Conservation (phyloP, 2,329 filamentous ascomycete species). For the Pyricularia sp. region DNA sequence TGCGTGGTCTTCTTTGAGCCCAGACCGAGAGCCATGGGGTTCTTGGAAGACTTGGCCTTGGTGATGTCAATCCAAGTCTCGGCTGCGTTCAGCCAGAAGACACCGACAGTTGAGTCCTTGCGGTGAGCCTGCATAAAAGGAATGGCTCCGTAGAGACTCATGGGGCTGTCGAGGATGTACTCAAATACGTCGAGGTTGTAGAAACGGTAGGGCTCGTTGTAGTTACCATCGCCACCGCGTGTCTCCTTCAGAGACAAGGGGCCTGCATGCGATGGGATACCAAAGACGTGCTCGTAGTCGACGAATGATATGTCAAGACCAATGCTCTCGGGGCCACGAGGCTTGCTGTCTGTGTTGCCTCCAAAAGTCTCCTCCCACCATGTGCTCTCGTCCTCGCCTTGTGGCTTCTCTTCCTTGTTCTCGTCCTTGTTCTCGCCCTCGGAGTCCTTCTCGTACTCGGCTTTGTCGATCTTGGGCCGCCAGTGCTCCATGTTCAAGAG, state of each 20-base stretch:
- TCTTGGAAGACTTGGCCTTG: conserved; percentile 61
- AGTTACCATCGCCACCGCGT: conserved; percentile 72
- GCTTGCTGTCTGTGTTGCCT: conserved; percentile 89
- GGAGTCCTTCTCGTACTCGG: conserved; percentile 30
- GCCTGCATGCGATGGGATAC: conserved; percentile 86
- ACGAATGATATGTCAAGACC: conserved; percentile 85
- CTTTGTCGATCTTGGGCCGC: conserved; percentile 67
- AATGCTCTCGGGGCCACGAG: conserved; percentile 85
- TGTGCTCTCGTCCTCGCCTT: conserved; percentile 65
- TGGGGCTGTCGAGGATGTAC: conserved; percentile 91
- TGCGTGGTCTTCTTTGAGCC: conserved; percentile 61
- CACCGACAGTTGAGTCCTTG: conserved; percentile 82
- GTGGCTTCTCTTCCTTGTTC: conserved; percentile 20
- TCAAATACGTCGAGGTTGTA: conserved; percentile 98
- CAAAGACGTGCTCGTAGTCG: conserved; percentile 84
- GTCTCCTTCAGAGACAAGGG: conserved; percentile 82
- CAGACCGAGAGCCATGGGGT: conserved; percentile 64
- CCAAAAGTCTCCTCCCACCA: conserved; percentile 98
- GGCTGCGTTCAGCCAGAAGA: conserved; percentile 95
- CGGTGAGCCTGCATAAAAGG: conserved; percentile 96
- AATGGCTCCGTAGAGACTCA: conserved; percentile 96
- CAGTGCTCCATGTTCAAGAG: conserved; percentile 92
- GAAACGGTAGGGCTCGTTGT: conserved; percentile 79
- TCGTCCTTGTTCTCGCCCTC: conserved; percentile 20
- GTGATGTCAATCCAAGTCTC: conserved; percentile 96